A percentile compares a stretch with the other conserved stretches of the same genome.
phyloP scores from a whole-genome alignment of 345 rosid genomes.

The Acer yangbiense region DNA sequence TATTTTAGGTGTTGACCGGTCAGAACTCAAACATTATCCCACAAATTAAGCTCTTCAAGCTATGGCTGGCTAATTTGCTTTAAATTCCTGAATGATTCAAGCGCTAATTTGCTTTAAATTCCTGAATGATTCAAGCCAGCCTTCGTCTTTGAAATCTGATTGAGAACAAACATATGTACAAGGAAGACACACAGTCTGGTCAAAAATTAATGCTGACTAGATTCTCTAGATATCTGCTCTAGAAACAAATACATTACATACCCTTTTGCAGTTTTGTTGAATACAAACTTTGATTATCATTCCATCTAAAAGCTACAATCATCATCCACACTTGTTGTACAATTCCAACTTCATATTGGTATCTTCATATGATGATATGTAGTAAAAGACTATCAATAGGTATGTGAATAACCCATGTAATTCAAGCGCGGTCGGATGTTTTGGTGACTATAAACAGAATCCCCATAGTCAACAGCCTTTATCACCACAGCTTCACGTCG shows the following conservation, averaged over 20 bases:
- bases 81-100: no score
- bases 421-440: conserved; percentile 69
- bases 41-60: no score
- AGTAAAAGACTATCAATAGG: conserved; percentile 18
- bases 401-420: conserved; percentile 53
- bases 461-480: conserved; percentile 85
- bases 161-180: neutral
- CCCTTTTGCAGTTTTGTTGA: neutral
- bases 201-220: neutral
- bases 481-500: conserved; percentile 87
- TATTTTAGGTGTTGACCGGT: no score
- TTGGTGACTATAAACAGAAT: conserved; percentile 55
- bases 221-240: conserved; percentile 11
- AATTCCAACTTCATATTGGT: conserved; percentile 12
- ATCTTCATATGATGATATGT: neutral
- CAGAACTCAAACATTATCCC: no score
- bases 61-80: no score
- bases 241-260: conserved; percentile 6
- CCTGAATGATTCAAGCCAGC: no score
- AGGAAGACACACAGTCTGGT: neutral
- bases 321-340: neutral
- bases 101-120: no score
- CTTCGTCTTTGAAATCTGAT: no score
- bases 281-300: conserved; percentile 11
- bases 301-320: conserved; percentile 10